Base-by-base conservation (phyloP, 768 basidiomycete species). In the Glaciozyma antarctica region DNA sequence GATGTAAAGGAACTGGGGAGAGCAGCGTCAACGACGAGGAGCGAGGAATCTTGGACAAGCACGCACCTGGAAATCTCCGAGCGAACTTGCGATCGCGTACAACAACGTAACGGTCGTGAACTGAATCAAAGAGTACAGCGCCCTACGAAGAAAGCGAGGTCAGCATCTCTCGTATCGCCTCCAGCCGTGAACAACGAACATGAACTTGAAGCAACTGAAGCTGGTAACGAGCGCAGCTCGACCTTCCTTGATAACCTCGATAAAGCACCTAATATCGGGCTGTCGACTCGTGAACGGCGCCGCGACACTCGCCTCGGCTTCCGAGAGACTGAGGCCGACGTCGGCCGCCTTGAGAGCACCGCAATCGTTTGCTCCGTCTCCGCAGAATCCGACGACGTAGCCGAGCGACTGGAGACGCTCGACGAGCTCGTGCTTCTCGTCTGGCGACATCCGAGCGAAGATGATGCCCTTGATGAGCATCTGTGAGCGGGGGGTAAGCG, bases 191-290 rank as follows among this genome's bases (percentile, higher is more conserved):
- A 28, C 7, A 44, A 80, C 89, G 77, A 72, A 93, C 94, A 99
- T 99, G 74, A 97, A 99, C 78, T 99, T 99, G 85, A 99, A 99
- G 78, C 94, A 98, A 71, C 91, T 93, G 78, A 99, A 99, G 76
- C 91, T 94, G 1, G 95, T 98, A 60, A 95, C 94, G 60, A 99
- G 80, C 1, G 95, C 94, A 12, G 91, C 90, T 52, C 95, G 82
- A 12, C 95, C 95, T 75, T 99, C 94, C 73, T 73, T 74, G 79
- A 99, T 93, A 59, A 99, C 88, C 71, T 98, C 92, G 38, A 98
- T 81, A 52, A 97, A 90, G 75, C 95, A 99, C 51, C 87, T 84
- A 73, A 99, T 93, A 77, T 99, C 95, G 3, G 95, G 89, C 1
- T 85, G 88, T 53, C 85, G 86, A 67, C 88, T 88, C 8, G 95